Evolutionary conservation across 768 basidiomycete genomes (phyloP).

Genomic region (Chalciporus pseudorubinellus): DNA sequence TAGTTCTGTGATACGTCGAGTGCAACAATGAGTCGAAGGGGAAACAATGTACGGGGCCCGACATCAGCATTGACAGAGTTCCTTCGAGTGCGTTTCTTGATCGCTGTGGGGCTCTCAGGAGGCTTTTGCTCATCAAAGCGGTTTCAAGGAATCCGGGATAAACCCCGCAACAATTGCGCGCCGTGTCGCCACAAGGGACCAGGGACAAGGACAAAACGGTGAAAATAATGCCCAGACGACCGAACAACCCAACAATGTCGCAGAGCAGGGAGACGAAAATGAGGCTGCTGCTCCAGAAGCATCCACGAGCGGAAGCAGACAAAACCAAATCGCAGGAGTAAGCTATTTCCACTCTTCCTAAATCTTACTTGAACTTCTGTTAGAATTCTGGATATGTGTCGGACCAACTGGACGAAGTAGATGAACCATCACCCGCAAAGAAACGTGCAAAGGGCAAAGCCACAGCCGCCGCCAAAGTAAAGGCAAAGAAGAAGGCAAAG

Average conservation of each 20-base stretch:
- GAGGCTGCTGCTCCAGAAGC: not conserved
- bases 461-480: slow-evolving; percentile 38
- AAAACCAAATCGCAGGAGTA: slow-evolving; percentile 12
- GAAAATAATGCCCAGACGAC: slow-evolving; percentile 1
- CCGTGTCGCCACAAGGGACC: slow-evolving; percentile 32
- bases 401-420: slow-evolving; percentile 69
- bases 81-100: slow-evolving; percentile 50
- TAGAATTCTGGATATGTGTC: slow-evolving; percentile 55
- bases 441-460: slow-evolving; percentile 50
- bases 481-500: slow-evolving; percentile 41
- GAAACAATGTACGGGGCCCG: slow-evolving; percentile 73
- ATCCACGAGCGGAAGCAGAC: slow-evolving; percentile 16
- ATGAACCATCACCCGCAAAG: slow-evolving; percentile 43
- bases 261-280: slow-evolving; percentile 13
- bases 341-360: not conserved
- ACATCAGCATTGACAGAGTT: slow-evolving; percentile 84
- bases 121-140: slow-evolving; percentile 15
- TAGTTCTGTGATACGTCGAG: not conserved
- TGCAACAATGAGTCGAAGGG: slow-evolving; percentile 27
- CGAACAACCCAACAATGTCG: slow-evolving; percentile 9
- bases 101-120: slow-evolving; percentile 15
- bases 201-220: slow-evolving; percentile 41
- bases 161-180: slow-evolving; percentile 42
- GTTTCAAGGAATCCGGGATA: slow-evolving; percentile 50
- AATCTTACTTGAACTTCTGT: not conserved